These are phyloP conservation scores for Nicotiana attenuata DNA, from an alignment of 257 asterid genomes.

Conservation along the genomic window DNA sequence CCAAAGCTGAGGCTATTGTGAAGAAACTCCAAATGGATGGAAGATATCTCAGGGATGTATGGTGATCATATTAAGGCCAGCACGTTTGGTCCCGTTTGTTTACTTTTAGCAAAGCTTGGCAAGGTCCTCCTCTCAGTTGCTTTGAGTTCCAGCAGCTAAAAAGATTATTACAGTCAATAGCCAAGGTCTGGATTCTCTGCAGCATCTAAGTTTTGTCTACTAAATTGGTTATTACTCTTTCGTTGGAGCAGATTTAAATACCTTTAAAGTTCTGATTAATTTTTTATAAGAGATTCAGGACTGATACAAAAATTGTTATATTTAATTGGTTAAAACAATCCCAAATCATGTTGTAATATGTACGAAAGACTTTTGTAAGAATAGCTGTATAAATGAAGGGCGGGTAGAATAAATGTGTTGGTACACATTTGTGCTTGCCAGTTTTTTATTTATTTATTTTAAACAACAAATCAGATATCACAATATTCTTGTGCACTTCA, in stretches of 20 bases:
- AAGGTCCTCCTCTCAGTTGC: slow-evolving; percentile 6
- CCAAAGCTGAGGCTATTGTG: slow-evolving; percentile 63
- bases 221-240: slow-evolving; percentile 9
- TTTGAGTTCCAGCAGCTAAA: slow-evolving; percentile 10
- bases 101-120: background rate
- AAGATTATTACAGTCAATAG: slow-evolving; percentile 3
- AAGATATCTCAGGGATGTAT: slow-evolving; percentile 69
- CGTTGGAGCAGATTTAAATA: background rate
- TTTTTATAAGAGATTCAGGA: slow-evolving; percentile 7
- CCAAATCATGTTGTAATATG: background rate
- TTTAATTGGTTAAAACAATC: background rate
- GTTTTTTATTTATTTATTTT: background rate
- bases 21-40: slow-evolving; percentile 75
- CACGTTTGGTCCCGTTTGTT: slow-evolving; percentile 5
- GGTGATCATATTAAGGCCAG: slow-evolving; percentile 31
- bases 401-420: slow-evolving; percentile 12
- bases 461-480: background rate
- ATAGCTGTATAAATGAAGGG: slow-evolving; percentile 11
- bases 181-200: slow-evolving; percentile 10
- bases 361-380: background rate
- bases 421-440: background rate
- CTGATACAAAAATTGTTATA: background rate
- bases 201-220: slow-evolving; percentile 18
- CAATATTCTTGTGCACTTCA: background rate
- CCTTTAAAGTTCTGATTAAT: background rate